Base-by-base conservation (phyloP, 345 rosid species). In the Populus euphratica region DNA sequence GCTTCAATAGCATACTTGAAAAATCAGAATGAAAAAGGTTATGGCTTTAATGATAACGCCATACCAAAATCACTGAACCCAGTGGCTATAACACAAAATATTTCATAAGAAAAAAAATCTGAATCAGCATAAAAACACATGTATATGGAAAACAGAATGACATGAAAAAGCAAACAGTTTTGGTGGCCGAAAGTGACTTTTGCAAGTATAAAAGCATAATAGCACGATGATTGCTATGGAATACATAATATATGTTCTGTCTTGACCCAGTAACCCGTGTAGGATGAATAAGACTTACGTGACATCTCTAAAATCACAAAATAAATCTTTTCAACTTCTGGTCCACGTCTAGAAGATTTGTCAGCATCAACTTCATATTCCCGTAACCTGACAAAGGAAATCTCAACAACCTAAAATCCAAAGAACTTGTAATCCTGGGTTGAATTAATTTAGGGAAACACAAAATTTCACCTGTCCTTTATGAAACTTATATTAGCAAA, bases 401-500 rank as follows among this genome's bases (percentile, higher is more conserved):
- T 43, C n/a, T 13, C 72, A n/a, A 36, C 35, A 23, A 69, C 31
- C 73, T 83, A 62, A 76, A 71, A 29, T 36, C 25, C 23, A 23
- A 73, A 54, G 13, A 77, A 47, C 44, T 38, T 18, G 38, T 41
- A 65, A 35, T 41, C 39, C 50, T 5, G 73, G 61, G 35, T 47
- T 77, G 63, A 25, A 75, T 74, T 72, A 52, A 64, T 6, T 59
- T 35, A 72, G 69, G 54, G 68, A 70, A 70, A 63, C 47, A 33
- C 13, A 65, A 47, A 75, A 50, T 65, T 68, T 83, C 29, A 93
- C 99, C 97, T 88, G 87, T 96, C 98, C 77, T 96, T 93, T 77
- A 96, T 89, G 84, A 86, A 91, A 79, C 99, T 93, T 87, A 81
- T 96, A 85, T 96, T 96, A 69, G 99, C 99, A 82, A 96, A 96